Base-by-base conservation (phyloP, 2,329 filamentous ascomycete species). In the Ceratocystis ficicola region DNA sequence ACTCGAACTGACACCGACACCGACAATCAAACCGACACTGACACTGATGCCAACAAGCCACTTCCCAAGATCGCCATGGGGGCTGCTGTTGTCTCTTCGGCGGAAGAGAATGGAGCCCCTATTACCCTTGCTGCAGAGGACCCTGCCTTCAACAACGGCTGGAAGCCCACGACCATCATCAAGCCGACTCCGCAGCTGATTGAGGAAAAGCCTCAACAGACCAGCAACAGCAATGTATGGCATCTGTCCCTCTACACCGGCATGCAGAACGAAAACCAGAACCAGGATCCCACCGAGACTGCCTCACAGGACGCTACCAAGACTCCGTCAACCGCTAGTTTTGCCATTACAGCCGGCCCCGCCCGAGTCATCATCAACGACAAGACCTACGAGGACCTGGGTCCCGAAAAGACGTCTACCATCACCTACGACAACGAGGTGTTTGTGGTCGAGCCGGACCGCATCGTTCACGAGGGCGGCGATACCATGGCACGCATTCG, bases 391-490 rank as follows among this genome's bases (percentile, higher is more conserved):
- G 73, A 72, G 0, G 73, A 76, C 65, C 73, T 77, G 41, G 71
- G 73, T 15, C 70, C 74, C 4, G 73, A 71, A 5, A 70, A 74
- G 65, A 80, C 76, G 0, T 77, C 73, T 12, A 77, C 74, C 1
- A 76, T 81, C 5, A 75, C 76, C 1, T 74, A 80, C 2, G 72
- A 72, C 32, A 73, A 71, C 25, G 74, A 76, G 10, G 76, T 74
- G 0, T 83, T 83, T 67, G 78, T 77, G 20, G 80, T 83, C 60
- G 71, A 76, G 30, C 80, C 81, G 5, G 78, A 74, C 6, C 61
- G 64, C 20, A 66, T 69, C 41, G 41, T 69, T 32, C 59, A 69
- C 15, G 60, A 59, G 5, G 67, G 65, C 10, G 67, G 67, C 22
- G 73, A 74, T 17, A 79, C 77, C 1, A 69, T 83, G 44, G 71